These are phyloP conservation scores for Kwoniella sp. DNA, from an alignment of 768 basidiomycete species.

Conservation along the genomic window DNA sequence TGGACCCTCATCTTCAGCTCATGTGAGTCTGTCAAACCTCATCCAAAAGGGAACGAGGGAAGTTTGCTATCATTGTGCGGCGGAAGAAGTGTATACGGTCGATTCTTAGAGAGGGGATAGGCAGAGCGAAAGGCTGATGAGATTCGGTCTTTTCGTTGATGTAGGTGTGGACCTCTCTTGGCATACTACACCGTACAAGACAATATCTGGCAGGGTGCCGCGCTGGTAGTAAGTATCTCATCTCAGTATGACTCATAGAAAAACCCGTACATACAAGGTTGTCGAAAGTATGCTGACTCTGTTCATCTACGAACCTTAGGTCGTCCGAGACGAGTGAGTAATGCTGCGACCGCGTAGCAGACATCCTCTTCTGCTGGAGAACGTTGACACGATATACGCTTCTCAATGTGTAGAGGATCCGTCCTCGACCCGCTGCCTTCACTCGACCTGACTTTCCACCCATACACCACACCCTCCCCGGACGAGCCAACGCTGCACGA, in stretches of 20 bases:
- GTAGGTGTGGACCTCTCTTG: constrained; percentile 78
- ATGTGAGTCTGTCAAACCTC: constrained; percentile 63
- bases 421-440: constrained; percentile 25
- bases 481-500: constrained; percentile 19
- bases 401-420: constrained; percentile 10
- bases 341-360: constrained; percentile 59
- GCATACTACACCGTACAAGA: constrained; percentile 86
- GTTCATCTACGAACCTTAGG: constrained; percentile 61
- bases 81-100: too few species aligned
- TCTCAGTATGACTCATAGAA: background rate
- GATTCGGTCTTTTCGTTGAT: background rate
- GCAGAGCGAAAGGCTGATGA: background rate
- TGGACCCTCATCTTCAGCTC: constrained; percentile 79
- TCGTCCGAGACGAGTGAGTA: constrained; percentile 41
- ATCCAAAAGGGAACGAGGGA: too few species aligned
- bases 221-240: constrained; percentile 66
- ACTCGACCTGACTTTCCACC: constrained; percentile 38
- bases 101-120: too few species aligned
- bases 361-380: constrained; percentile 57
- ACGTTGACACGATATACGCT: constrained; percentile 6
- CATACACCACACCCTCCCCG: constrained; percentile 38
- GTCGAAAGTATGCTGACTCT: constrained; percentile 71
- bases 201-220: constrained; percentile 83
- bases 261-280: constrained; percentile 81
- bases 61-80: too few species aligned